Evolutionary conservation across 176 grass and related monocot species (phyloP), one percentile per base, ranked within the genome.

Genomic region (Cenchrus americanus): DNA sequence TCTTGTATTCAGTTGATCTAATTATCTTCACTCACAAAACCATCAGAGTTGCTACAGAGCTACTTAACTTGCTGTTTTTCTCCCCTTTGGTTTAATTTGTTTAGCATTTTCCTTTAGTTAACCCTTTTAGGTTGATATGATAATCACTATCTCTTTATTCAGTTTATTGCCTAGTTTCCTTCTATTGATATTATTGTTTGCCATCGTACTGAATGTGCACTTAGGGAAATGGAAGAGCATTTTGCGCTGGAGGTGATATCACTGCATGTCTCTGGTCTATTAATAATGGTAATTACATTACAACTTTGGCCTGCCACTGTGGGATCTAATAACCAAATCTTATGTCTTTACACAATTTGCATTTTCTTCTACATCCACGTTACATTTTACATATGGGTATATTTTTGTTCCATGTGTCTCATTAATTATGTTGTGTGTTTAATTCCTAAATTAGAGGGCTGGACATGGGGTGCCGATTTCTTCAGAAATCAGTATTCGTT

Each of bases 181-280:
- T 8, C 18, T 62, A 48, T 49, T 14, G 11, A 40, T 61, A 24
- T 46, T 12, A 48, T 48, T 14, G 23, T 70, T 40, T 42, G 40
- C 32, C 8, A 47, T 22, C 23, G 14, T 66, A 30, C 79, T 71
- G 5, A 87, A 47, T 54, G 13, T 19, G 87, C 17, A 58, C 83
- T 91, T 73, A 97, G 95, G 95, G 95, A 15, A 89, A 90, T 24
- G 92, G 95, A 80, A 97, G 92, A 89, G 95, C 92, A 84, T 97
- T 97, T 93, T 97, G 95, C 73, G 90, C 92, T 70, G 95, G 95
- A 86, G 92, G 95, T 73, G 95, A 97, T 84, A 86, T 90, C 77
- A 78, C 82, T 69, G 88, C 77, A 84, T 52, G 88, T 57, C 44
- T 27, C 32, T 84, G 30, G 13, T 70, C 80, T 70, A 78, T 89